Percentiles rank a stretch among this genome's conserved stretches.
These are phyloP conservation scores for Lactifluus echinatus DNA, from an alignment of 768 basidiomycete species.

Conservation along the genomic window DNA sequence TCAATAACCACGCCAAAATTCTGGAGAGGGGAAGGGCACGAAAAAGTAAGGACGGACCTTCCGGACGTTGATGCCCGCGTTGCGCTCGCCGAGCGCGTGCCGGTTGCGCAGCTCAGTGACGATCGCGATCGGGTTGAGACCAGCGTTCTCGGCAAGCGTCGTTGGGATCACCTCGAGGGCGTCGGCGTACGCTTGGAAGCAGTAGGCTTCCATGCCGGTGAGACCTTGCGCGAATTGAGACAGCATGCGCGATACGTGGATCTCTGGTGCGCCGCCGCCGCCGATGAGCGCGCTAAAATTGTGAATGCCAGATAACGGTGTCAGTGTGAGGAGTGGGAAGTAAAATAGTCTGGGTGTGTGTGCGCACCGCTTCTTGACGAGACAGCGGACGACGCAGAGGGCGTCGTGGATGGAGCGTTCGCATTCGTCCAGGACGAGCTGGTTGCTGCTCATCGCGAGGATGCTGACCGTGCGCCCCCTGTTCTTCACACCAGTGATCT, in stretches of 20 bases:
- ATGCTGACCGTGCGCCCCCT: slow-evolving; percentile 91
- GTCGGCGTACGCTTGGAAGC: slow-evolving; percentile 97
- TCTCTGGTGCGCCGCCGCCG: slow-evolving; percentile 96
- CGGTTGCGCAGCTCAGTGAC: slow-evolving; percentile 96
- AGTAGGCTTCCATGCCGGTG: slow-evolving; percentile 98
- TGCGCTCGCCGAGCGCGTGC: slow-evolving; percentile 89
- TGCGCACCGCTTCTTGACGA: slow-evolving; percentile 93
- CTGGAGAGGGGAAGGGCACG: background rate
- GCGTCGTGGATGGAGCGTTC: slow-evolving; percentile 98
- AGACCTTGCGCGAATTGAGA: slow-evolving; percentile 88
- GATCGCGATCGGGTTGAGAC: slow-evolving; percentile 94
- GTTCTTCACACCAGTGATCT: slow-evolving; percentile 92
- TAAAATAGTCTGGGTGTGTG: background rate
- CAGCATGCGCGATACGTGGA: slow-evolving; percentile 87
- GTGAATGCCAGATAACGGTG: background rate
- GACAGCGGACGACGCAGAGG: slow-evolving; percentile 95
- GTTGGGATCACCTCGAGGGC: slow-evolving; percentile 97
- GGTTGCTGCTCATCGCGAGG: slow-evolving; percentile 89
- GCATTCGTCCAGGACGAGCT: slow-evolving; percentile 90
- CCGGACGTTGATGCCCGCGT: slow-evolving; percentile 96
- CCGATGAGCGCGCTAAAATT: slow-evolving; percentile 73
- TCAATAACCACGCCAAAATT: background rate
- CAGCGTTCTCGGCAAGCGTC: slow-evolving; percentile 96
- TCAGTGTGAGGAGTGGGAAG: background rate
- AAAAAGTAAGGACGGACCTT: slow-evolving; percentile 47